Evolutionary conservation across 208 protist species (phyloP), one percentile per base, ranked within the genome.

Genomic region (Trypanosomatidae sp.): DNA sequence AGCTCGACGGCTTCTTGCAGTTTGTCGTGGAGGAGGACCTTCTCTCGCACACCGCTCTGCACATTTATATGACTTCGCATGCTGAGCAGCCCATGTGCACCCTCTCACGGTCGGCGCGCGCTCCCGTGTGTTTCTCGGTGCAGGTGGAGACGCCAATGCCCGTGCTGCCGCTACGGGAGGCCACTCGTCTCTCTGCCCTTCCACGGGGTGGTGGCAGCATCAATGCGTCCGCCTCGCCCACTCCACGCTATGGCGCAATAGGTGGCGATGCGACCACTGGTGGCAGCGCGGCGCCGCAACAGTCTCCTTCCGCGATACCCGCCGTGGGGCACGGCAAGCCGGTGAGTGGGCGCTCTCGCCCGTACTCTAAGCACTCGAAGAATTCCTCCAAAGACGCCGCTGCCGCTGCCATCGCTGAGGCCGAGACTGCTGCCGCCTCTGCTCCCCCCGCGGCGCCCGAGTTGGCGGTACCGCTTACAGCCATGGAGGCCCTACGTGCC

Each of bases 31-130:
- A 68, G 60, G 70, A 77, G 2, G 89, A 86, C 33, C 80, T 93
- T 52, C 69, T 91, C 25, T 68, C 82, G 47, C 91, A 96, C 79
- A 74, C 84, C 6, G 59, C 81, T 1, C 80, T 96, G 49, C 90
- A 92, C 73, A 58, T 36, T 3, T 74, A 66, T 65, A 56, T 71
- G 25, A 62, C 73, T 1, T 59, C 73, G 33, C 46, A 67, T n/a
- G 43, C 47, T 19, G 8, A 62, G 30, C 71, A 49, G 70, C 76
- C 71, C 1, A 50, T 30, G 36, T 25, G 28, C 62, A 68, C 60
- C 46, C 53, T 71, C 22, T 44, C 68, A 9, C 53, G 65, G 53
- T 66, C 70, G 30, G 70, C 70, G 17, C 36, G 41, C 28, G 47
- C 46, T n/a, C 69, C 76, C 15, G 76, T 66, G 25, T 65, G 52